Percentiles rank a stretch among this genome's conserved stretches.
These are phyloP conservation scores for Phytophthora sojae DNA, from an alignment of 352 stramenopile genomes.

Conservation along the genomic window DNA sequence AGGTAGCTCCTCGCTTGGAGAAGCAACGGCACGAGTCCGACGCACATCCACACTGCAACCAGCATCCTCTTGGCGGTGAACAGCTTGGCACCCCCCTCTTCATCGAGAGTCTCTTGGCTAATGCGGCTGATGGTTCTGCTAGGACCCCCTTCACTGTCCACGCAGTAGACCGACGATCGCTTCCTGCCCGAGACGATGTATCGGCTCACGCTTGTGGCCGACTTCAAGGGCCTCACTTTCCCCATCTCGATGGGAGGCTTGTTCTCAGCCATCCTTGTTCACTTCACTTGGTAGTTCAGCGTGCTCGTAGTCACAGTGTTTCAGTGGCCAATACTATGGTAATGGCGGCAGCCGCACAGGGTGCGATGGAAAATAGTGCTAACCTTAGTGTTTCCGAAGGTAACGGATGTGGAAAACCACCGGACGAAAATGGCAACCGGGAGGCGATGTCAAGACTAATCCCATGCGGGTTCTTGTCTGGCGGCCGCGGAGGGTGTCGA, in stretches of 20 bases:
- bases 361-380: not conserved
- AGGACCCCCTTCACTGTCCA: conserved; percentile 8
- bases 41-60: conserved; percentile 30
- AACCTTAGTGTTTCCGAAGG: not conserved
- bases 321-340: not conserved
- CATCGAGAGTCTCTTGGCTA: conserved; percentile 1
- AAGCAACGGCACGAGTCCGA: conserved; percentile 28
- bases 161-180: conserved; percentile 23
- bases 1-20: conserved; percentile 39
- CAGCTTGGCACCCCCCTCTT: not conserved
- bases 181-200: conserved; percentile 11
- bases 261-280: conserved; percentile 13
- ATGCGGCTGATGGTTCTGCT: not conserved
- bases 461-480: not conserved
- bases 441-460: not conserved
- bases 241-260: not conserved
- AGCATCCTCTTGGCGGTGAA: conserved; percentile 31
- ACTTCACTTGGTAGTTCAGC: not conserved
- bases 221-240: conserved; percentile 8
- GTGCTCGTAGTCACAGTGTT: too few relatives aligned
- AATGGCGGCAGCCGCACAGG: not conserved
- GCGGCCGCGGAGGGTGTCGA: too few relatives aligned
- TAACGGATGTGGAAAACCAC: not conserved
- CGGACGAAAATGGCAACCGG: not conserved
- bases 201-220: conserved; percentile 5